A percentile compares a stretch with the other conserved stretches of the same genome.
Evolutionary conservation across 2,329 filamentous ascomycete species (phyloP).

Genomic region (Pleoardoris graminearum): DNA sequence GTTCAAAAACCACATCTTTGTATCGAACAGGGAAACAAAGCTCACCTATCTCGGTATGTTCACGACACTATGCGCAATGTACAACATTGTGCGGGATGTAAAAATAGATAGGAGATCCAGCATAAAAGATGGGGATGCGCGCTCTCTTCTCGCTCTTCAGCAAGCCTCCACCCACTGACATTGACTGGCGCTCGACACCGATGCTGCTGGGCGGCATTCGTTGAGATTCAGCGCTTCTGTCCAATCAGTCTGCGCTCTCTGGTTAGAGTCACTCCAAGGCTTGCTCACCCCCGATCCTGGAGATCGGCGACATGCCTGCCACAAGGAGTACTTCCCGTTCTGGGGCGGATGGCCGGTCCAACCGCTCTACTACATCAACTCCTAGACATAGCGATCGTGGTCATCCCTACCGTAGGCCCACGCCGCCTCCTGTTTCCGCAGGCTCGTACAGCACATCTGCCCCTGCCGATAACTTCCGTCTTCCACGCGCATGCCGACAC

Average conservation of each 20-base stretch:
- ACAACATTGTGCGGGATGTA: no score
- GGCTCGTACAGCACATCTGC: no score
- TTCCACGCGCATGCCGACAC: no score
- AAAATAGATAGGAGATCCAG: no score
- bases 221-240: not conserved
- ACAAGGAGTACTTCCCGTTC: not conserved
- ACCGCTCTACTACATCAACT: no score
- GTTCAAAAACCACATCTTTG: not conserved
- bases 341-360: not conserved
- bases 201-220: not conserved
- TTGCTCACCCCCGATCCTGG: not conserved
- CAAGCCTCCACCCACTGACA: not conserved
- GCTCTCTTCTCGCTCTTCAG: not conserved
- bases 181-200: not conserved
- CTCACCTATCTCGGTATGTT: not conserved
- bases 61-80: not conserved
- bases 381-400: not conserved
- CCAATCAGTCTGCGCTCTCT: not conserved
- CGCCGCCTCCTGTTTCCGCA: not conserved
- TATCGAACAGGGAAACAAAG: not conserved
- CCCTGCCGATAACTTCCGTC: no score
- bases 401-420: not conserved
- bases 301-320: not conserved
- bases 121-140: not conserved
- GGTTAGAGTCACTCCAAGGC: not conserved